These are phyloP conservation scores for Phytophthora litchii DNA, from an alignment of 352 stramenopile genomes.

Conservation along the genomic window DNA sequence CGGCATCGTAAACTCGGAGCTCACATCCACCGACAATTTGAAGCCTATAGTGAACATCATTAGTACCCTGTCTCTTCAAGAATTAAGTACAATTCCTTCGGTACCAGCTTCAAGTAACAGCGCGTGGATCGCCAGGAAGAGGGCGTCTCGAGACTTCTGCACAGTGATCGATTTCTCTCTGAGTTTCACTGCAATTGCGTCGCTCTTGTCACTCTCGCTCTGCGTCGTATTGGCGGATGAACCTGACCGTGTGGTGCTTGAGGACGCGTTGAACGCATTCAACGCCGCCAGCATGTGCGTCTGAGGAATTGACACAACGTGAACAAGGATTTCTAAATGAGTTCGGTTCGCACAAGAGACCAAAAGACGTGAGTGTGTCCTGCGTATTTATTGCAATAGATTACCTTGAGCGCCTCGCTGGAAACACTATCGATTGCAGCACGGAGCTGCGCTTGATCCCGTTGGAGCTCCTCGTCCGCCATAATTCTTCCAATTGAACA, in stretches of 20 bases:
- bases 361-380: neutral
- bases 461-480: constrained; percentile 39
- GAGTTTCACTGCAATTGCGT: constrained; percentile 51
- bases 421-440: constrained; percentile 40
- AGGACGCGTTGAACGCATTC: constrained; percentile 40
- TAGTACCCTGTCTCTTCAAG: constrained; percentile 43
- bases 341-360: neutral
- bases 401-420: constrained; percentile 44
- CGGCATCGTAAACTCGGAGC: constrained; percentile 43
- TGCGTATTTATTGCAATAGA: neutral
- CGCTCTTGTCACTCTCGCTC: constrained; percentile 42
- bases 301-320: constrained; percentile 34
- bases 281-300: constrained; percentile 77
- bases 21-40: constrained; percentile 28
- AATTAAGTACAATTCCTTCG: neutral
- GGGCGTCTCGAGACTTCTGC: constrained; percentile 55
- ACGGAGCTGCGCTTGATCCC: constrained; percentile 44
- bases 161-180: constrained; percentile 51
- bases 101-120: constrained; percentile 76
- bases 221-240: constrained; percentile 1
- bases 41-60: no score
- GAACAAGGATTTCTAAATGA: constrained; percentile 23
- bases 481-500: constrained; percentile 31
- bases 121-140: constrained; percentile 75
- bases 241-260: constrained; percentile 5